Evolutionary conservation across 192 early-diverging fungal species (phyloP).

Genomic region (Hyaloraphidium curvatum): DNA sequence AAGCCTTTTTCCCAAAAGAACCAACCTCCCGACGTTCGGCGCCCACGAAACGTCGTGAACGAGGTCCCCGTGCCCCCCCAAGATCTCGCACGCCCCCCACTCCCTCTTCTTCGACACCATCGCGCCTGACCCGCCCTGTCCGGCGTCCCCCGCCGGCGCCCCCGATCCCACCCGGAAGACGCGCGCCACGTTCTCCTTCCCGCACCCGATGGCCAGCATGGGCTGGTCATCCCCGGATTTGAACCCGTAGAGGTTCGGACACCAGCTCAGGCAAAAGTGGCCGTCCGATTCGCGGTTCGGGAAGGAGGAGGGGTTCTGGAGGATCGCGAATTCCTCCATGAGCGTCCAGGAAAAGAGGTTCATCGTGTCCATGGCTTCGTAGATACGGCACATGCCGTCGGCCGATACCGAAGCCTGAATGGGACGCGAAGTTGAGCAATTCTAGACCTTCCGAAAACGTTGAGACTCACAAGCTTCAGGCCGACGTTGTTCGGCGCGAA

Average conservation of each 20-base stretch:
- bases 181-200: constrained; percentile 55
- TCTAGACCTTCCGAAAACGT: not conserved
- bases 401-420: constrained; percentile 53
- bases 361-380: constrained; percentile 64
- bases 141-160: not conserved
- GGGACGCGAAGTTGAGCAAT: not conserved
- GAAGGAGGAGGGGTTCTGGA: constrained; percentile 18
- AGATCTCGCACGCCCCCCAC: constrained; percentile 37
- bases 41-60: constrained; percentile 47
- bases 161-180: constrained; percentile 7
- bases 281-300: constrained; percentile 47
- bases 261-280: constrained; percentile 72
- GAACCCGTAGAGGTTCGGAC: constrained; percentile 19
- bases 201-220: constrained; percentile 72
- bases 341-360: constrained; percentile 60
- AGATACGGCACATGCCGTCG: constrained; percentile 70
- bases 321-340: constrained; percentile 32
- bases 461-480: constrained; percentile 41
- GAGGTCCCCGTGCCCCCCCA: constrained; percentile 38
- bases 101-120: constrained; percentile 16
- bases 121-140: too few relatives aligned
- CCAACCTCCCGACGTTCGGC: constrained; percentile 21
- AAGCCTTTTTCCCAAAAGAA: not conserved
- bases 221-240: constrained; percentile 42
- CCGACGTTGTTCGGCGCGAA: constrained; percentile 72